A percentile compares a stretch with the other conserved stretches of the same genome.
phyloP scores from a whole-genome alignment of 495 filamentous ascomycete species.

The Penicillium paxilli region DNA sequence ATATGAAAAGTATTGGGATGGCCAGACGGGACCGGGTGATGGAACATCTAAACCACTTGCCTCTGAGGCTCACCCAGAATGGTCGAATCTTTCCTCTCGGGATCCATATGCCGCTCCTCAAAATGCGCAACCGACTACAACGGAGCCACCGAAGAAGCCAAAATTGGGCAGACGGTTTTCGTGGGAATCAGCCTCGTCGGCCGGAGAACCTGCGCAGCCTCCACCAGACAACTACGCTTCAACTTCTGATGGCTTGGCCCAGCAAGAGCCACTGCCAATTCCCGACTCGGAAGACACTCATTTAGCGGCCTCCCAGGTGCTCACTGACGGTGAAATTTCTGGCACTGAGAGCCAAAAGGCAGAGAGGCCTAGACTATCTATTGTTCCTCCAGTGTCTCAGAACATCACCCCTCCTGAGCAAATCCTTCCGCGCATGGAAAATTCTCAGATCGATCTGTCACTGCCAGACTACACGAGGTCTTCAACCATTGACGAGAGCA shows the following conservation, averaged over 20 bases:
- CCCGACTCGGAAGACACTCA: slow-evolving; percentile 1
- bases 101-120: slow-evolving; percentile 16
- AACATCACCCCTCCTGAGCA: slow-evolving; percentile 19
- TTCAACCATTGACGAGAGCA: slow-evolving; percentile 32
- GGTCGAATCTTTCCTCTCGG: slow-evolving; percentile 8
- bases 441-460: background rate
- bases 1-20: slow-evolving; percentile 63
- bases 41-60: slow-evolving; percentile 10
- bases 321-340: slow-evolving; percentile 12
- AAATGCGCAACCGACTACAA: slow-evolving; percentile 1
- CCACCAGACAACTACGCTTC: slow-evolving; percentile 10
- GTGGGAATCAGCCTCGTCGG: slow-evolving; percentile 38
- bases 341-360: slow-evolving; percentile 7
- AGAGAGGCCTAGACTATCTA: slow-evolving; percentile 26
- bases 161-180: slow-evolving; percentile 40
- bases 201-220: slow-evolving; percentile 17
- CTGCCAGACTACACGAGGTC: background rate
- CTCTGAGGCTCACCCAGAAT: slow-evolving; percentile 19
- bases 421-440: slow-evolving; percentile 9
- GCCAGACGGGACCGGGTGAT: slow-evolving; percentile 14
- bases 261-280: slow-evolving; percentile 16
- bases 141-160: slow-evolving; percentile 18
- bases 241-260: slow-evolving; percentile 6
- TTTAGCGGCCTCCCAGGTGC: slow-evolving; percentile 11
- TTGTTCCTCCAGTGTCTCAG: slow-evolving; percentile 23